phyloP scores from a whole-genome alignment of 495 filamentous ascomycete genomes.

The Penicillium pulvis region DNA sequence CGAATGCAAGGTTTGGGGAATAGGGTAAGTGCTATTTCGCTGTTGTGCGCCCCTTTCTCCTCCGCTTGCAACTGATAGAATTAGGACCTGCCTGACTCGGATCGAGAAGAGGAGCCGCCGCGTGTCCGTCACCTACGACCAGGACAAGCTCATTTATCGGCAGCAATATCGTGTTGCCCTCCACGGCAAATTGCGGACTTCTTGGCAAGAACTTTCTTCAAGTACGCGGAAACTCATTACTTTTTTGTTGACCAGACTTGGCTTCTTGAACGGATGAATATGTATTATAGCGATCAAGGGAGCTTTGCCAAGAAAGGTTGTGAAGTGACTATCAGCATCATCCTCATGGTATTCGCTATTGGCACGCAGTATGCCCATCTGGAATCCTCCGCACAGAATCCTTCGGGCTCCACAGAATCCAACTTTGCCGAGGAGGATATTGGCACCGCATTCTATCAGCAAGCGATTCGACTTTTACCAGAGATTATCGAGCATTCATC shows the following conservation, averaged over 20 bases:
- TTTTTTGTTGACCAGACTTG: constrained; percentile 37
- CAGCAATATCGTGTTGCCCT: constrained; percentile 35
- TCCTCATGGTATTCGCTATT: constrained; percentile 43
- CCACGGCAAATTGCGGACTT: constrained; percentile 42
- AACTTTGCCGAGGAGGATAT: constrained; percentile 41
- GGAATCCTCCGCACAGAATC: constrained; percentile 19
- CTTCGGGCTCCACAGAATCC: constrained; percentile 1
- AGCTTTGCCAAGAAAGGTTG: constrained; percentile 28
- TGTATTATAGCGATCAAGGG: constrained; percentile 27
- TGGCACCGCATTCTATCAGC: constrained; percentile 41
- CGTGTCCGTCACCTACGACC: constrained; percentile 34
- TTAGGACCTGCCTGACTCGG: constrained; percentile 11
- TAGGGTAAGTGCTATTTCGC: constrained; percentile 17
- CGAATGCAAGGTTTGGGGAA: constrained; percentile 22
- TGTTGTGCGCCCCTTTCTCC: not conserved
- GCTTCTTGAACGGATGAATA: constrained; percentile 30
- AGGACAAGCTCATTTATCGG: constrained; percentile 24
- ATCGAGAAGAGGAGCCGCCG: constrained; percentile 28
- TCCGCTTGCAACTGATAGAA: constrained; percentile 10
- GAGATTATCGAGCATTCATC: constrained; percentile 45
- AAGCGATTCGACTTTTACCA: constrained; percentile 38
- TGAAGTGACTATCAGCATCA: constrained; percentile 32
- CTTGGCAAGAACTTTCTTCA: constrained; percentile 39
- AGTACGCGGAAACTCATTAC: constrained; percentile 41
- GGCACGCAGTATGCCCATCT: constrained; percentile 48